Conservation (phyloP, 1,284 basidiomycete species). For the Neotropicomus parvogracilis region DNA sequence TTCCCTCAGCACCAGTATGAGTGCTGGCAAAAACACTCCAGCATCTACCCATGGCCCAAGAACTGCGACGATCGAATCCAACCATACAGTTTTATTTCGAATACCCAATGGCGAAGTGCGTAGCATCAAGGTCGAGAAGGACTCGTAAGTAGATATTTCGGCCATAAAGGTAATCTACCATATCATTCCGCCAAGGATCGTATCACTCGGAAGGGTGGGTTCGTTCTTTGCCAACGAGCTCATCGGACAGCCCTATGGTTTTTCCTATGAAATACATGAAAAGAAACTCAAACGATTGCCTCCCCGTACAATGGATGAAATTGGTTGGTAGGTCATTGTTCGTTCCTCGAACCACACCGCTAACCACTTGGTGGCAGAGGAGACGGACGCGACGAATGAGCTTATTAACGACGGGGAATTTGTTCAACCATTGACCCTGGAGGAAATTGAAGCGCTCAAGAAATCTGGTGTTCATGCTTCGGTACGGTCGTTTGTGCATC, state of each 20-base stretch:
- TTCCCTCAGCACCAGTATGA: conserved; percentile 13
- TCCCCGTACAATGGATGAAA: conserved; percentile 64
- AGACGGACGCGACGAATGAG: conserved; percentile 88
- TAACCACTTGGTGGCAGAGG: conserved; percentile 51
- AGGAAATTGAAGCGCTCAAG: conserved; percentile 81
- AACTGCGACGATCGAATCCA: conserved; percentile 46
- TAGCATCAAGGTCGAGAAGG: conserved; percentile 60
- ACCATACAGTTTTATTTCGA: conserved; percentile 63
- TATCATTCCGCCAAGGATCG: conserved; percentile 41
- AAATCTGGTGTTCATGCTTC: conserved; percentile 71
- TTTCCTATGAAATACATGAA: conserved; percentile 72
- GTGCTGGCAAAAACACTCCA: conserved; percentile 5
- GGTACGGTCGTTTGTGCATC: conserved; percentile 40
- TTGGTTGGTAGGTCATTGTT: conserved; percentile 48
- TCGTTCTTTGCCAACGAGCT: conserved; percentile 68
- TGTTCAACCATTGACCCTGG: conserved; percentile 73
- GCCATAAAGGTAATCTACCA: conserved; percentile 6
- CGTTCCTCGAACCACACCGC: conserved; percentile 1
- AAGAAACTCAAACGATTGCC: conserved; percentile 63
- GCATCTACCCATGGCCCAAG: conserved; percentile 16
- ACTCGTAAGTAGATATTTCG: conserved; percentile 48
- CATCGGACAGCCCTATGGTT: conserved; percentile 69
- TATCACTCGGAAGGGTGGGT: conserved; percentile 72
- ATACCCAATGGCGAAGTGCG: conserved; percentile 69
- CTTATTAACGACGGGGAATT: conserved; percentile 79